Evolutionary conservation across 352 stramenopile genomes (phyloP).

Genomic region (Phytophthora sojae): DNA sequence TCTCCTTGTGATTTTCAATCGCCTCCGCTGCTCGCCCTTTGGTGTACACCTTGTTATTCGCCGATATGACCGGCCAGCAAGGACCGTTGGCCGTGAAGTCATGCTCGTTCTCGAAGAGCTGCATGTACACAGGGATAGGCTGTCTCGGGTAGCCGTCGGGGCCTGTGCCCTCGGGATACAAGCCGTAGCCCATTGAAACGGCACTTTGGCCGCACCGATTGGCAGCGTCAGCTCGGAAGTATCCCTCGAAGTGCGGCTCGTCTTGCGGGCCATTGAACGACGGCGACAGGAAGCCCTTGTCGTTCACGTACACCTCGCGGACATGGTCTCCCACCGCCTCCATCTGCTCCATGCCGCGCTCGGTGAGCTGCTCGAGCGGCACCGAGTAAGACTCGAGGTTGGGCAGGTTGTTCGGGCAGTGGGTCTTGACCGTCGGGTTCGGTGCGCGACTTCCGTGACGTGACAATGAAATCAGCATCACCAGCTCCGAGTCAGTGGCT

Average conservation of each 20-base stretch:
- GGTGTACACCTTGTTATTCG: slow-evolving; percentile 59
- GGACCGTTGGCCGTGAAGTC: slow-evolving; percentile 79
- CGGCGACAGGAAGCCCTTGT: slow-evolving; percentile 67
- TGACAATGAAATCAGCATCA: slow-evolving; percentile 73
- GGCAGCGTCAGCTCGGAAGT: slow-evolving; percentile 76
- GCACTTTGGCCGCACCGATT: slow-evolving; percentile 78
- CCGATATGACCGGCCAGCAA: slow-evolving; percentile 67
- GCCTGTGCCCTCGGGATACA: slow-evolving; percentile 76
- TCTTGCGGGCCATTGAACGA: slow-evolving; percentile 71
- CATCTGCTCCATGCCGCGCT: slow-evolving; percentile 78
- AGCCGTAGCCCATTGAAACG: slow-evolving; percentile 68
- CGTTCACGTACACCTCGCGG: slow-evolving; percentile 71
- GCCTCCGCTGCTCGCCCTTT: slow-evolving; percentile 45
- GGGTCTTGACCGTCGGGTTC: slow-evolving; percentile 65
- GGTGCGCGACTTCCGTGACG: slow-evolving; percentile 78
- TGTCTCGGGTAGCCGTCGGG: slow-evolving; percentile 65
- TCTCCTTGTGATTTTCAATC: slow-evolving; percentile 49
- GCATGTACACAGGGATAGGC: slow-evolving; percentile 82
- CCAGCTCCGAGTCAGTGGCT: slow-evolving; percentile 55
- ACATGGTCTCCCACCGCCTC: slow-evolving; percentile 68
- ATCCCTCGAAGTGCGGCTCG: slow-evolving; percentile 70
- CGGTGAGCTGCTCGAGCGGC: slow-evolving; percentile 76
- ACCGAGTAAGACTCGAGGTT: slow-evolving; percentile 71
- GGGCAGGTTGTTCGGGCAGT: slow-evolving; percentile 71
- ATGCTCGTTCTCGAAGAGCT: slow-evolving; percentile 80